phyloP scores from a whole-genome alignment of 2,329 filamentous ascomycete species.

The Orbilia blumenaviensis region DNA sequence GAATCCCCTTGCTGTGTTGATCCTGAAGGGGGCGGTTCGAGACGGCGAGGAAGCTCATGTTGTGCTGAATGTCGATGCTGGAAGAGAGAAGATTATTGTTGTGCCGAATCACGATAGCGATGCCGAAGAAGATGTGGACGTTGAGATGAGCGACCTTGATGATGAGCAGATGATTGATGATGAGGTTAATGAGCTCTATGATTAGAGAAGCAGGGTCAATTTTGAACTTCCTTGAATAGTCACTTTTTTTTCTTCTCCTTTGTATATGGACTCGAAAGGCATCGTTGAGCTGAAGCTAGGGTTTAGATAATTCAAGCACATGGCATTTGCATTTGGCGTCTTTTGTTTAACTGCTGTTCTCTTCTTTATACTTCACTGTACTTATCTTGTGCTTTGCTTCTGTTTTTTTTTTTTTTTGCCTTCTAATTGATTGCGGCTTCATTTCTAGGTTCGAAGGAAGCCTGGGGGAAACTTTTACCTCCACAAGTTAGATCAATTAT shows the following conservation, averaged over 20 bases:
- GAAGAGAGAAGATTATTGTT: conserved; percentile 76
- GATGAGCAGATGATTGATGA: conserved; percentile 70
- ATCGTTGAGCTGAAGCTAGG: background rate
- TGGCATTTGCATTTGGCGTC: conserved; percentile 9
- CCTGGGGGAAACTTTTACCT: background rate
- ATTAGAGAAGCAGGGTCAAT: conserved; percentile 61
- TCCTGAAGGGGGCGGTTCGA: conserved; percentile 81
- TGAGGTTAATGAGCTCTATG: conserved; percentile 71
- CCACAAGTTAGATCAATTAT: no score
- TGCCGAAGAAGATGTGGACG: conserved; percentile 70
- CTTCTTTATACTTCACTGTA: background rate
- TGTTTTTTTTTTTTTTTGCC: no score
- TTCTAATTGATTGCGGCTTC: no score
- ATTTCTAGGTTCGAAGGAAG: background rate
- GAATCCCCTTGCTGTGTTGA: conserved; percentile 89
- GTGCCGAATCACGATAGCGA: conserved; percentile 81
- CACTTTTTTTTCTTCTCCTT: background rate
- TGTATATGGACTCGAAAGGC: no score
- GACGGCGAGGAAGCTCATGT: conserved; percentile 87
- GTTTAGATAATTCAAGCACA: background rate
- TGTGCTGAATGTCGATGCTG: conserved; percentile 70
- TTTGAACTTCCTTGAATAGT: no score
- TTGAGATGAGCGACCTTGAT: conserved; percentile 77
- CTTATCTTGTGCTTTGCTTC: no score
- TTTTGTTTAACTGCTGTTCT: conserved; percentile 9